Conservation (phyloP, 345 rosid genomes). For the Moricandia arvensis region DNA sequence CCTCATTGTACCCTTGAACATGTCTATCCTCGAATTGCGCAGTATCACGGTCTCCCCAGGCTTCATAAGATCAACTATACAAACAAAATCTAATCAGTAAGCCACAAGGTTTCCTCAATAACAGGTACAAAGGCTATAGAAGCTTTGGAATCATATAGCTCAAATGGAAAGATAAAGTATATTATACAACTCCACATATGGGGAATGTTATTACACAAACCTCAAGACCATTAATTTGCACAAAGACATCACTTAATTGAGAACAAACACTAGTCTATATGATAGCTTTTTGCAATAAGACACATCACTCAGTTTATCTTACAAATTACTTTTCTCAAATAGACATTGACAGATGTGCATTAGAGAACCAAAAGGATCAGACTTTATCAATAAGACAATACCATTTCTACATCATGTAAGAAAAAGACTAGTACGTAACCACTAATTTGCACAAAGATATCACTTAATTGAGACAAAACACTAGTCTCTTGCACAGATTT, state of each 20-base stretch:
- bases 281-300: background rate
- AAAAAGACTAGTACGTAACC: background rate
- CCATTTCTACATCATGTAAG: background rate
- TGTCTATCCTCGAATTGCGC: slow-evolving; percentile 90
- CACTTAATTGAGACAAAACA: background rate
- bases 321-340: background rate
- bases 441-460: too few species aligned
- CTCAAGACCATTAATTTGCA: background rate
- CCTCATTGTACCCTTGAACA: slow-evolving; percentile 99
- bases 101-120: background rate
- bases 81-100: background rate
- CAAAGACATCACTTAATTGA: background rate
- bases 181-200: too few species aligned
- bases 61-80: slow-evolving; percentile 71
- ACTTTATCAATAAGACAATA: background rate
- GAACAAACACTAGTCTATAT: too few species aligned
- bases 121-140: background rate
- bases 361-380: background rate
- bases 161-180: too few species aligned
- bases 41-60: slow-evolving; percentile 65
- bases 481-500: background rate
- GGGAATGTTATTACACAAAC: too few species aligned
- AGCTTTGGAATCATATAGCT: background rate
- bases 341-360: background rate
- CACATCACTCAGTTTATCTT: background rate